These are phyloP conservation scores for Phaffomyces thermotolerans DNA, from an alignment of 805 yeast species.

Conservation along the genomic window DNA sequence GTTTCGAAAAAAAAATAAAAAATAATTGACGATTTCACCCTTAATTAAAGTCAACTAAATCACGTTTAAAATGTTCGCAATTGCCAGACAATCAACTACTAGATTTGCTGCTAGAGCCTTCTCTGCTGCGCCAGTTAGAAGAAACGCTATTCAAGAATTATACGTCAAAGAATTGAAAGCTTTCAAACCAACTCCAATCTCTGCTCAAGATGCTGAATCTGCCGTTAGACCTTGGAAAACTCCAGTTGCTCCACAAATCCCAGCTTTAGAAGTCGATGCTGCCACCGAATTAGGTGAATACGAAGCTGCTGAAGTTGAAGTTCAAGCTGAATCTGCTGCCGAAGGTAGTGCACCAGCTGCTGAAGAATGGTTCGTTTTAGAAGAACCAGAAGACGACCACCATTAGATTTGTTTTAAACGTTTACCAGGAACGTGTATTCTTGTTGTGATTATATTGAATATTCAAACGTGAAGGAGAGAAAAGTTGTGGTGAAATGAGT, in stretches of 20 bases:
- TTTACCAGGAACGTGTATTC: no score
- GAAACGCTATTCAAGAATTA: slow-evolving; percentile 70
- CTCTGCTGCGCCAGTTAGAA: slow-evolving; percentile 28
- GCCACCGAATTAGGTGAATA: slow-evolving; percentile 61
- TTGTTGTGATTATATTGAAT: background rate
- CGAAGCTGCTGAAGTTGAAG: slow-evolving; percentile 69
- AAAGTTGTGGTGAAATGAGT: no score
- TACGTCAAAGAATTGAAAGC: slow-evolving; percentile 82
- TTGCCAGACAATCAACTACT: slow-evolving; percentile 17
- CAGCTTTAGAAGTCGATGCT: slow-evolving; percentile 62
- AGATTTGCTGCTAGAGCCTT: slow-evolving; percentile 29
- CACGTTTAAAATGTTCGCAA: slow-evolving; percentile 17
- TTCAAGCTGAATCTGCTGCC: slow-evolving; percentile 28
- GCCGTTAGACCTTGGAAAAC: slow-evolving; percentile 76
- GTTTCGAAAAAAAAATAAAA: background rate
- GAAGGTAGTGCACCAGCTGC: slow-evolving; percentile 35
- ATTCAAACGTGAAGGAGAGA: background rate
- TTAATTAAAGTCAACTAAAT: background rate
- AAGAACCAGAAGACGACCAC: slow-evolving; percentile 52
- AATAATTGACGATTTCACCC: slow-evolving; percentile 2
- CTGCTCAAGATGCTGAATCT: slow-evolving; percentile 68
- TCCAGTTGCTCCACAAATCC: slow-evolving; percentile 73
- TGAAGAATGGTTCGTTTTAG: slow-evolving; percentile 75
- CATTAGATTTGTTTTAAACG: slow-evolving; percentile 28
- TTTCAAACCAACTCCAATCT: slow-evolving; percentile 76